These are phyloP conservation scores for Asterophora lycoperdoides DNA, from an alignment of 768 basidiomycete species.

Conservation along the genomic window DNA sequence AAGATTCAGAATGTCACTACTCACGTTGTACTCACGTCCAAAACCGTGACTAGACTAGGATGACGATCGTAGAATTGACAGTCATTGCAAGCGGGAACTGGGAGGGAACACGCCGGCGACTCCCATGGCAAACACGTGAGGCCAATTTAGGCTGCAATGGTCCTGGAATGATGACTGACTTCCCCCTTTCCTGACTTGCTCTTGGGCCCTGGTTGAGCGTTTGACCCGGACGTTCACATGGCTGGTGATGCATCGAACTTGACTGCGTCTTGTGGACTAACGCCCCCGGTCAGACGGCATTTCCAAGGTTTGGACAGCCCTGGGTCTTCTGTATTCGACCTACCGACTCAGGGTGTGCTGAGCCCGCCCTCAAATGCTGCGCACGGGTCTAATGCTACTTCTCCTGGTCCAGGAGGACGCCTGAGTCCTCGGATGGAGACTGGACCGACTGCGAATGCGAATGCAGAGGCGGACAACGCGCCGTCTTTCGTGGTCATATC, in stretches of 20 bases:
- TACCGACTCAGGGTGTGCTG: constrained; percentile 44
- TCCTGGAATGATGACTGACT: too few relatives aligned
- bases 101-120: neutral
- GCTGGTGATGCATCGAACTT: constrained; percentile 3
- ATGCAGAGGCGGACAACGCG: neutral
- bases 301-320: constrained; percentile 43
- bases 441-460: constrained; percentile 1
- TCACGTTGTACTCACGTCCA: too few relatives aligned
- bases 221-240: constrained; percentile 13
- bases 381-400: constrained; percentile 6
- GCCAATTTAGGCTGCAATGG: constrained; percentile 1
- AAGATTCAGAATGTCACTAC: too few relatives aligned
- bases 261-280: constrained; percentile 12
- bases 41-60: too few relatives aligned
- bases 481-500: constrained; percentile 73
- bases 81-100: neutral
- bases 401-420: neutral
- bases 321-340: constrained; percentile 71
- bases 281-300: constrained; percentile 9
- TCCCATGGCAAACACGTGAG: neutral
- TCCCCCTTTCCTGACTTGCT: neutral
- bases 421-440: constrained; percentile 4
- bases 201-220: too few relatives aligned
- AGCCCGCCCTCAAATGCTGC: neutral
- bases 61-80: too few relatives aligned